These are phyloP conservation scores for Nissolia schottii DNA, from an alignment of 306 rosid genomes.

Conservation along the genomic window DNA sequence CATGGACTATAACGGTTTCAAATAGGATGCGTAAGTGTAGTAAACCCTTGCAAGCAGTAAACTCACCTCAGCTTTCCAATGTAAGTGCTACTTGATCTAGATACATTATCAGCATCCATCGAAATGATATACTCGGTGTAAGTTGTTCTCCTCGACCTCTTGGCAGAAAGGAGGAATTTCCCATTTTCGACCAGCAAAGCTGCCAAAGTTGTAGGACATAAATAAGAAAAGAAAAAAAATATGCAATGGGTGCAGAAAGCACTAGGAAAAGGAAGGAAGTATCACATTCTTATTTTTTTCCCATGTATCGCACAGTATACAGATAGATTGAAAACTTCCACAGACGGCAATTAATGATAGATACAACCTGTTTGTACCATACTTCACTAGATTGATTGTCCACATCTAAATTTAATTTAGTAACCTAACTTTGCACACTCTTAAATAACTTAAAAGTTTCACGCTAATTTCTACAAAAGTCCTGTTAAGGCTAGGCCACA, in stretches of 20 bases:
- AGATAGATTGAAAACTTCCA: background rate
- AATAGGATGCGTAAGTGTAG: background rate
- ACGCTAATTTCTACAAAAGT: background rate
- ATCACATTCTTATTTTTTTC: background rate
- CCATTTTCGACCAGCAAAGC: slow-evolving; percentile 83
- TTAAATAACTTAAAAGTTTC: background rate
- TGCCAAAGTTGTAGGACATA: slow-evolving; percentile 7
- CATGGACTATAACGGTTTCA: background rate
- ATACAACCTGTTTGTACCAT: background rate
- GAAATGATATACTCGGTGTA: slow-evolving; percentile 65
- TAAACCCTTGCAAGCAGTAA: slow-evolving; percentile 3
- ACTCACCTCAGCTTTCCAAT: slow-evolving; percentile 67
- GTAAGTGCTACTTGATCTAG: slow-evolving; percentile 63
- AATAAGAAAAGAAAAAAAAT: background rate
- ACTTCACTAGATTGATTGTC: background rate
- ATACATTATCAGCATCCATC: slow-evolving; percentile 61
- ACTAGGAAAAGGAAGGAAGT: background rate
- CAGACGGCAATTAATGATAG: background rate
- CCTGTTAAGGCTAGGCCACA: background rate
- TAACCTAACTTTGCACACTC: background rate
- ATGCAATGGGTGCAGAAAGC: background rate
- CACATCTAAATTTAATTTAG: background rate
- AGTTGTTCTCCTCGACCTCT: slow-evolving; percentile 60
- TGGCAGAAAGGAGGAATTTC: slow-evolving; percentile 68
- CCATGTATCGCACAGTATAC: background rate